Evolutionary conservation across 2,329 filamentous ascomycete species (phyloP).

Genomic region (Didymella pinodella): DNA sequence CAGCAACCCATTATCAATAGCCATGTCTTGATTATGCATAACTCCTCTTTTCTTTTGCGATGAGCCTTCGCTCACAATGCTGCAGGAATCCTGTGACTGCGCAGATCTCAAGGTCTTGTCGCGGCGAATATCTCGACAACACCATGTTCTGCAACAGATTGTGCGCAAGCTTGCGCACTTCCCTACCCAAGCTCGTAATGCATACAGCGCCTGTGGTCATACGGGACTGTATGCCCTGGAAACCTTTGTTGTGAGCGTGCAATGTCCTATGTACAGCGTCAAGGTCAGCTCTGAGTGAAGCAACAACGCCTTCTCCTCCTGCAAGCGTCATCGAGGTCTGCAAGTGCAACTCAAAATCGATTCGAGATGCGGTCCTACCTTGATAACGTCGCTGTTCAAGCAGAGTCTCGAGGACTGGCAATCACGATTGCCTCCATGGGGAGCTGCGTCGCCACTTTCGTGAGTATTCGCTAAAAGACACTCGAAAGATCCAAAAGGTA

Average conservation of each 20-base stretch:
- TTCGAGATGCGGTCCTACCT: neutral
- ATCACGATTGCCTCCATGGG: neutral
- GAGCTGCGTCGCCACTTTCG: neutral
- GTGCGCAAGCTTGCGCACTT: too few species aligned
- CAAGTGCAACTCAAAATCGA: too few species aligned
- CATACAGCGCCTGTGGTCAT: neutral
- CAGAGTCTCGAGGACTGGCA: too few species aligned
- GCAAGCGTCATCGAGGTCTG: neutral
- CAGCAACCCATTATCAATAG: neutral
- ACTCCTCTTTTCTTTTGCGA: too few species aligned
- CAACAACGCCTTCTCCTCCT: neutral
- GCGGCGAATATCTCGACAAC: too few species aligned
- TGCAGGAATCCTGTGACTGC: too few species aligned
- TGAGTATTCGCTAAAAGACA: neutral
- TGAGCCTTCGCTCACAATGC: too few species aligned
- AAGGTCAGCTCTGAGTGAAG: neutral
- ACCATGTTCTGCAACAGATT: too few species aligned
- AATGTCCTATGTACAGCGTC: neutral
- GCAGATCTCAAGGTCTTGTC: too few species aligned
- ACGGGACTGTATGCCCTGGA: neutral
- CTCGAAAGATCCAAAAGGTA: slow-evolving; percentile 5
- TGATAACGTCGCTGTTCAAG: neutral
- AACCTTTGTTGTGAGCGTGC: neutral
- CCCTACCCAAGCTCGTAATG: neutral
- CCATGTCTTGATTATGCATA: neutral